Evolutionary conservation across 495 filamentous ascomycete genomes (phyloP).

Genomic region (Penicillium dipodomyicola): DNA sequence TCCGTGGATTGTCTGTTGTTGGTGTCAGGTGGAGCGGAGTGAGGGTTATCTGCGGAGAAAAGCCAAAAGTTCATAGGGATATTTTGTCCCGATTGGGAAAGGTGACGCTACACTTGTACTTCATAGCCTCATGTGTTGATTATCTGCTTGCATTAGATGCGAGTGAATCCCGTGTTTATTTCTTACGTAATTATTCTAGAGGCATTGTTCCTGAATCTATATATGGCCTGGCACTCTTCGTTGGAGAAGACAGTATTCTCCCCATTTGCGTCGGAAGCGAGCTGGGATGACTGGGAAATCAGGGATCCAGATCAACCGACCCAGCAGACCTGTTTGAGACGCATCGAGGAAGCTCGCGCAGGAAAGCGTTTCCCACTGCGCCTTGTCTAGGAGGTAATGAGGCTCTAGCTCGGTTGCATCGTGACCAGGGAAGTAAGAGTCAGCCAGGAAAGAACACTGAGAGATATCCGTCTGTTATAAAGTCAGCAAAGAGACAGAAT

Average conservation of each 20-base stretch:
- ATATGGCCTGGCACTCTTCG: constrained; percentile 28
- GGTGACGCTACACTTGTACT: constrained; percentile 8
- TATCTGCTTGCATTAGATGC: not conserved
- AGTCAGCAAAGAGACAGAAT: constrained; percentile 8
- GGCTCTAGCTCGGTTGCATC: constrained; percentile 63
- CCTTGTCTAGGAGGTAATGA: constrained; percentile 64
- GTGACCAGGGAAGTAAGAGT: constrained; percentile 71
- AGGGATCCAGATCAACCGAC: constrained; percentile 83
- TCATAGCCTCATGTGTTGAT: not conserved
- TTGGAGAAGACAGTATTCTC: constrained; percentile 74
- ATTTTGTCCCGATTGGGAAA: constrained; percentile 28
- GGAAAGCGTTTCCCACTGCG: constrained; percentile 69
- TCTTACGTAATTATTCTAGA: not conserved
- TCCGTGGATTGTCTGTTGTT: constrained; percentile 2
- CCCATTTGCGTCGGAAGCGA: constrained; percentile 70
- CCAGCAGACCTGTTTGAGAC: constrained; percentile 64
- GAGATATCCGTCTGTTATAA: constrained; percentile 59
- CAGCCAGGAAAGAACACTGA: constrained; percentile 80
- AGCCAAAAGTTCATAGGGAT: constrained; percentile 22
- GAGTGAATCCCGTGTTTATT: not conserved
- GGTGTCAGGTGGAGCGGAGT: not conserved
- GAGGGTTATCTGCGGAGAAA: constrained; percentile 16
- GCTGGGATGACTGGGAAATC: constrained; percentile 67
- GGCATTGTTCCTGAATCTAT: constrained; percentile 3
- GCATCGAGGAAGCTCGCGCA: constrained; percentile 83